A percentile compares a stretch with the other conserved stretches of the same genome.
These are phyloP conservation scores for Ulota crispa DNA, from an alignment of 225 moss, liverwort and hornwort species.

Conservation along the genomic window DNA sequence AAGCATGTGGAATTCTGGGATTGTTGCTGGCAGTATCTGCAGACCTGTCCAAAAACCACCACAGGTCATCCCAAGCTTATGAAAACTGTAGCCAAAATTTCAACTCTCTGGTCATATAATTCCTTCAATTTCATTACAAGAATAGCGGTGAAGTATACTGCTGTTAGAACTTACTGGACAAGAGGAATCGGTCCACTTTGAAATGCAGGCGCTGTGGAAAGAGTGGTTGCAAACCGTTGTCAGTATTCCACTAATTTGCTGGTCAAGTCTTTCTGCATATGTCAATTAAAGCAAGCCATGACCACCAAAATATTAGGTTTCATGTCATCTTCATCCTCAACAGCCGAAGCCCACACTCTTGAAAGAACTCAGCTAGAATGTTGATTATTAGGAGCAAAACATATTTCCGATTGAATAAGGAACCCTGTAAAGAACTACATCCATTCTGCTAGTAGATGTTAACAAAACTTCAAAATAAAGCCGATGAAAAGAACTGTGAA, in stretches of 20 bases:
- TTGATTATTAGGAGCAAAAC: not conserved
- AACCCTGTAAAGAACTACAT: not conserved
- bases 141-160: not conserved
- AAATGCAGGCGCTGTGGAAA: constrained; percentile 96
- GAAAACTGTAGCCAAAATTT: not conserved
- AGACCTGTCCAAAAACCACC: constrained; percentile 55
- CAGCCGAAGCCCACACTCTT: constrained; percentile 9
- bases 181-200: constrained; percentile 99
- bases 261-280: constrained; percentile 91
- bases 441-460: not conserved
- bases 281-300: constrained; percentile 18
- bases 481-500: not conserved
- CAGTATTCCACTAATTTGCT: constrained; percentile 94
- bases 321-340: not conserved
- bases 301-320: not conserved
- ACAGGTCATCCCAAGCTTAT: constrained; percentile 2
- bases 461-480: constrained; percentile 5
- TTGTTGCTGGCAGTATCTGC: constrained; percentile 96
- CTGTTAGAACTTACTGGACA: constrained; percentile 68
- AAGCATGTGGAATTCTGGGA: constrained; percentile 91
- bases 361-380: not conserved
- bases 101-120: not conserved
- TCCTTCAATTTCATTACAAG: not conserved
- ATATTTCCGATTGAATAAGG: not conserved
- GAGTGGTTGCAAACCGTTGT: constrained; percentile 98